Conservation (phyloP, 1,284 basidiomycete species). For the Ustilago xerochloae region DNA sequence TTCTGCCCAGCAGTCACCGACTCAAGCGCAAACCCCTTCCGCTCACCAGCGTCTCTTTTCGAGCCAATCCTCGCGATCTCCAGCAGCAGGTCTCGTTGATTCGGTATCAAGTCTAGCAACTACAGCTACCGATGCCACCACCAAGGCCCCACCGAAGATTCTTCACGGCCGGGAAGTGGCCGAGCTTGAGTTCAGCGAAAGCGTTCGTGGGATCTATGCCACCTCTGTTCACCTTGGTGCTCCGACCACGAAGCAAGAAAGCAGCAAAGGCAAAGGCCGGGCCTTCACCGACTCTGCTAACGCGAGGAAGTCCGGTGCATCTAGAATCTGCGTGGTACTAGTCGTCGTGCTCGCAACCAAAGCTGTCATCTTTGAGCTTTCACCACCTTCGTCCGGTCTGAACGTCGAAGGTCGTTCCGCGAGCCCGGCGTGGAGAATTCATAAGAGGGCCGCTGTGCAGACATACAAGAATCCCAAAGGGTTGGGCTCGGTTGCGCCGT, state of each 20-base stretch:
- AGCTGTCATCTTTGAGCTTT: slow-evolving; percentile 53
- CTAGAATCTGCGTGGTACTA: slow-evolving; percentile 25
- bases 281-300: not conserved
- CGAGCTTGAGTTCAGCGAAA: slow-evolving; percentile 61
- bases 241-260: not conserved
- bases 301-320: not conserved
- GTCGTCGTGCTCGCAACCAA: slow-evolving; percentile 51
- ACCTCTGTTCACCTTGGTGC: slow-evolving; percentile 16
- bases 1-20: not conserved
- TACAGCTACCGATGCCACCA: slow-evolving; percentile 25
- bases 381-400: slow-evolving; percentile 7
- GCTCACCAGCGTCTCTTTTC: slow-evolving; percentile 8
- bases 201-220: slow-evolving; percentile 51
- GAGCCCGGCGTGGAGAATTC: slow-evolving; percentile 34
- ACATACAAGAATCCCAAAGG: slow-evolving; percentile 45
- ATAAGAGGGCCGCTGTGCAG: slow-evolving; percentile 35
- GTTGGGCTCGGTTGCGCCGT: slow-evolving; percentile 32
- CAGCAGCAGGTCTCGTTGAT: slow-evolving; percentile 16
- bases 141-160: slow-evolving; percentile 12
- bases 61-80: slow-evolving; percentile 3
- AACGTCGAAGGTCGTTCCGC: not conserved
- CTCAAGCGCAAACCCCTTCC: not conserved
- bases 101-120: slow-evolving; percentile 41
- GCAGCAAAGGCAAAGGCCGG: slow-evolving; percentile 22
- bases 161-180: slow-evolving; percentile 50